These are phyloP conservation scores for Penicillium sp. DNA, from an alignment of 2,329 filamentous ascomycete species.

Conservation along the genomic window DNA sequence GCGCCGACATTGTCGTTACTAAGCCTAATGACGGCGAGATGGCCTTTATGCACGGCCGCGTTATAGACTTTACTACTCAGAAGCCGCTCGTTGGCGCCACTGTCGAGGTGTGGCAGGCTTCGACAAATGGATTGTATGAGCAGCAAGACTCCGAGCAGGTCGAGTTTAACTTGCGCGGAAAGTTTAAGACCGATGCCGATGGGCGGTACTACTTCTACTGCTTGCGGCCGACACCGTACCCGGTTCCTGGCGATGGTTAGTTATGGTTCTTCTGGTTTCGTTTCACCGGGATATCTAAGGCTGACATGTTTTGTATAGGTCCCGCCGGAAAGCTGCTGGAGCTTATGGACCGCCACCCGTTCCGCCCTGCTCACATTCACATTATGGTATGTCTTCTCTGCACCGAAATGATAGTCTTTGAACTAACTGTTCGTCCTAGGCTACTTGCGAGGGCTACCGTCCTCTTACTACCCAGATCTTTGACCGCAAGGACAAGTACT, in stretches of 20 bases:
- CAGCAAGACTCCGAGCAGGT: constrained; percentile 71
- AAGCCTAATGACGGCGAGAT: constrained; percentile 53
- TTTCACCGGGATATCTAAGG: neutral
- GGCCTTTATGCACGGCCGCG: constrained; percentile 65
- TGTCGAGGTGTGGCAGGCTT: constrained; percentile 79
- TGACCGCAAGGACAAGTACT: constrained; percentile 64
- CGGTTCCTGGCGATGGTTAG: constrained; percentile 54
- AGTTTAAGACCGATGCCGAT: constrained; percentile 66
- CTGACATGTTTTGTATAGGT: constrained; percentile 34
- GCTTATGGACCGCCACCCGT: constrained; percentile 62
- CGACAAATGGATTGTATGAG: constrained; percentile 71
- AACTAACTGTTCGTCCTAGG: constrained; percentile 33
- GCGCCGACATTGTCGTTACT: constrained; percentile 63
- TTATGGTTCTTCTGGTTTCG: neutral
- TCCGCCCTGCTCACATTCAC: constrained; percentile 65
- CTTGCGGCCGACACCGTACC: constrained; percentile 61
- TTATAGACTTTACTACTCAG: constrained; percentile 60
- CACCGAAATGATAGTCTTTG: neutral
- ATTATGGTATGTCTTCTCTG: constrained; percentile 49
- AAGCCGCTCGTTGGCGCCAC: constrained; percentile 65
- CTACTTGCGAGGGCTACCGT: constrained; percentile 61
- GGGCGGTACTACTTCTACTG: constrained; percentile 66
- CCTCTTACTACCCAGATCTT: constrained; percentile 78
- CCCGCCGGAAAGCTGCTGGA: constrained; percentile 60
- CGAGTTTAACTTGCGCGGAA: constrained; percentile 73